phyloP scores from a whole-genome alignment of 768 basidiomycete genomes.

The Chalciporus sphaerocephalus region DNA sequence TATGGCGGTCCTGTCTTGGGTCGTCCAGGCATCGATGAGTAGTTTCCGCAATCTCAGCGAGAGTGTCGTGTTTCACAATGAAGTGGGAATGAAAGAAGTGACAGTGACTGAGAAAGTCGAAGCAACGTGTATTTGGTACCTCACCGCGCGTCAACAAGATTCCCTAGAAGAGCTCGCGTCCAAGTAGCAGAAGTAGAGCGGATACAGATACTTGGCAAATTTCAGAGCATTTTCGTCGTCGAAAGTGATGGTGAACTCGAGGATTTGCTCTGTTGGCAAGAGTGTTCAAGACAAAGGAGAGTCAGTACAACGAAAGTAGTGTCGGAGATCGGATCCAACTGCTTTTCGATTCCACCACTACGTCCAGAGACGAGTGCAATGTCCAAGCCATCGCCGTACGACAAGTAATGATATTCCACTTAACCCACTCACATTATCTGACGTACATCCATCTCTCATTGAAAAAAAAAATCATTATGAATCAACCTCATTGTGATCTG shows the following conservation, averaged over 20 bases:
- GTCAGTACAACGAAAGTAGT: conserved; percentile 1
- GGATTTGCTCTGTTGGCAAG: no score
- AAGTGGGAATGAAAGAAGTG: conserved; percentile 1
- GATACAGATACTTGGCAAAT: not conserved
- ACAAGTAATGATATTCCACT: conserved; percentile 9
- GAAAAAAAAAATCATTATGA: conserved; percentile 37
- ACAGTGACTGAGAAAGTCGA: not conserved
- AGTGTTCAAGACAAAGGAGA: no score
- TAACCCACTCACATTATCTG: not conserved
- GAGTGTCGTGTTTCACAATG: not conserved
- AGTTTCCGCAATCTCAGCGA: no score
- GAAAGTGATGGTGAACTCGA: no score
- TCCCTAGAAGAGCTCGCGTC: no score
- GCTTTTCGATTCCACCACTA: not conserved
- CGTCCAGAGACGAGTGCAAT: no score
- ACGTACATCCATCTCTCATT: conserved; percentile 1
- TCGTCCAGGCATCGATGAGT: conserved; percentile 15
- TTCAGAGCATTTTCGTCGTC: not conserved
- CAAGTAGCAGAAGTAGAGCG: not conserved
- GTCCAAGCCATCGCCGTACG: not conserved
- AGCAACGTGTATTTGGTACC: not conserved
- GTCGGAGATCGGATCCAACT: conserved; percentile 19
- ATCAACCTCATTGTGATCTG: not conserved
- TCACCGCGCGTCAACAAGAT: not conserved
- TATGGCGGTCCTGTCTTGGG: conserved; percentile 28